Percentiles rank a stretch among this genome's conserved stretches.
phyloP scores from a whole-genome alignment of 2,329 filamentous ascomycete species.

The Pyrenophora teres region DNA sequence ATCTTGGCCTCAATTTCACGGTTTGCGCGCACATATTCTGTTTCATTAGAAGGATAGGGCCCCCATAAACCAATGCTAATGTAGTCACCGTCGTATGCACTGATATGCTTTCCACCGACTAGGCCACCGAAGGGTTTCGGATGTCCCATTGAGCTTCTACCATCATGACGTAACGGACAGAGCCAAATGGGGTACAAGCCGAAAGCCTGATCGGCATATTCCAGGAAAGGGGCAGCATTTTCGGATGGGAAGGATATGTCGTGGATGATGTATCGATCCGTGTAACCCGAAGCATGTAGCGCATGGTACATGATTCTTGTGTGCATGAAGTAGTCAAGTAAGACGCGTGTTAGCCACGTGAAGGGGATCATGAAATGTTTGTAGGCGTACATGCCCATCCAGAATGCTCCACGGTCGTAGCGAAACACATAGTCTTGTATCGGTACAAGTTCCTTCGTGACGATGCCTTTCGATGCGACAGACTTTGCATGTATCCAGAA shows the following conservation, averaged over 20 bases:
- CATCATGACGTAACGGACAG: conserved; percentile 54
- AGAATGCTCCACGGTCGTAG: conserved; percentile 68
- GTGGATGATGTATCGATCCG: conserved; percentile 63
- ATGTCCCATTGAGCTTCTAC: conserved; percentile 38
- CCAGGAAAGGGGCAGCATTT: conserved; percentile 57
- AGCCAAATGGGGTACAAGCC: conserved; percentile 63
- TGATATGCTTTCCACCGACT: conserved; percentile 8
- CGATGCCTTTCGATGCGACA: conserved; percentile 9
- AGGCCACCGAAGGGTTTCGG: conserved; percentile 16
- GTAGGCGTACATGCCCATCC: conserved; percentile 65
- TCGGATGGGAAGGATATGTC: conserved; percentile 64
- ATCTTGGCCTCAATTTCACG: conserved; percentile 72
- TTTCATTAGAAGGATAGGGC: conserved; percentile 63
- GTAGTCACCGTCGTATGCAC: conserved; percentile 26
- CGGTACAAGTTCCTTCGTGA: conserved; percentile 50
- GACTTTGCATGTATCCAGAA: conserved; percentile 68
- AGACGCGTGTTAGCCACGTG: conserved; percentile 60
- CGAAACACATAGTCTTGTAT: conserved; percentile 63
- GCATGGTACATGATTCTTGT: conserved; percentile 68
- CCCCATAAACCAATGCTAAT: conserved; percentile 71
- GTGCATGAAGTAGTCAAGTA: conserved; percentile 65
- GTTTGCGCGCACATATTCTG: conserved; percentile 71
- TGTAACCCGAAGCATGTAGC: conserved; percentile 62
- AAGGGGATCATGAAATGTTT: conserved; percentile 64
- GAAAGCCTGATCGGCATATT: conserved; percentile 55